Percentiles rank a stretch among this genome's conserved stretches.
Evolutionary conservation across 306 rosid species (phyloP).

Genomic region (Amphicarpaea edgeworthii): DNA sequence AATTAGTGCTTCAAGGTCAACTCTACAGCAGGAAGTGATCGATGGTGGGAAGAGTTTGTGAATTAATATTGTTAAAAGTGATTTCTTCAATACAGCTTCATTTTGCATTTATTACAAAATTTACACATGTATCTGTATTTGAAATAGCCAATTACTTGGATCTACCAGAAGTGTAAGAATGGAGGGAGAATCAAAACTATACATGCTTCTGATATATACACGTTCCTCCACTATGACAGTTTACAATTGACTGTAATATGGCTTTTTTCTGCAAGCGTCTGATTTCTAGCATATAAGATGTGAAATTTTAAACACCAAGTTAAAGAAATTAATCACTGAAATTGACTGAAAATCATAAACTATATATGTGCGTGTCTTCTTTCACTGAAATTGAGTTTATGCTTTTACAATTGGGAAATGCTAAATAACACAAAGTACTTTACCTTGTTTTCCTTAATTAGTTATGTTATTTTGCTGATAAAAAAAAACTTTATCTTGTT

Average conservation of each 20-base stretch:
- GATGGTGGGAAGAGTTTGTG: background rate
- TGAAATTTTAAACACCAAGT: background rate
- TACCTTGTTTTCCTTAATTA: background rate
- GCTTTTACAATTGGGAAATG: background rate
- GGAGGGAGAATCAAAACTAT: background rate
- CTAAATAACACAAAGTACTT: background rate
- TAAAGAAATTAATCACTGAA: background rate
- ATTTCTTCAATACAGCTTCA: background rate
- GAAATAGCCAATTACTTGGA: background rate
- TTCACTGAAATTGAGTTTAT: background rate
- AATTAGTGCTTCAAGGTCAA: background rate
- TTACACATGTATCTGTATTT: background rate
- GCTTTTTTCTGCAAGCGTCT: background rate
- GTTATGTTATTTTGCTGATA: no score
- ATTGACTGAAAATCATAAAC: background rate
- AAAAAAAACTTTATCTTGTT: background rate
- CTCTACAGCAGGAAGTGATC: background rate
- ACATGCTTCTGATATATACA: background rate
- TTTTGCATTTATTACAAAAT: background rate
- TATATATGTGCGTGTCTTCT: background rate
- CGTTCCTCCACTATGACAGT: background rate
- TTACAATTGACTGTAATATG: background rate
- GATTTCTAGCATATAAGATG: background rate
- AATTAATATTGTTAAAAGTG: conserved; percentile 10
- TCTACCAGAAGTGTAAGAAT: background rate